A percentile compares a stretch with the other conserved stretches of the same genome.
Conservation (phyloP, 306 rosid species). For the Dalbergia oliveri region DNA sequence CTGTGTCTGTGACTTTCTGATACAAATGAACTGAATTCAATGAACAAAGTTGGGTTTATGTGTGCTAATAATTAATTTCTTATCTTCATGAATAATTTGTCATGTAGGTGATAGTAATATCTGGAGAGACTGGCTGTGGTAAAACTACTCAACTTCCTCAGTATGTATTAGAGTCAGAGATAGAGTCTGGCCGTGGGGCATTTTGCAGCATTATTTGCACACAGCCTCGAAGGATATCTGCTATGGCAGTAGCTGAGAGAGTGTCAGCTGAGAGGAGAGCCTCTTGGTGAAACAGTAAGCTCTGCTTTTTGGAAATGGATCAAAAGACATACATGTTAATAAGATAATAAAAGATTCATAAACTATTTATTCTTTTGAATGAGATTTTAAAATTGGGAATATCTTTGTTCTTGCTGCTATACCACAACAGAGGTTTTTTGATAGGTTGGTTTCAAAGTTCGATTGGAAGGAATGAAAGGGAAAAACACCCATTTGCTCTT, state of each 20-base stretch:
- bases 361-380: constrained; percentile 40
- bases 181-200: constrained; percentile 87
- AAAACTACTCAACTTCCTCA: constrained; percentile 99
- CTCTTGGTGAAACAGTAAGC: constrained; percentile 95
- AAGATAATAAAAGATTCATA: constrained; percentile 42
- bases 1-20: constrained; percentile 7
- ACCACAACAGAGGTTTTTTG: constrained; percentile 84
- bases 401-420: constrained; percentile 70
- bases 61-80: constrained; percentile 26
- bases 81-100: constrained; percentile 37
- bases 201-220: constrained; percentile 90
- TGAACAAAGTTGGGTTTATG: constrained; percentile 18
- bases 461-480: constrained; percentile 96
- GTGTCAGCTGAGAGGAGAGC: constrained; percentile 94
- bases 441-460: constrained; percentile 98
- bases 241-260: constrained; percentile 97
- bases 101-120: constrained; percentile 74
- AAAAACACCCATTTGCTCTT: constrained; percentile 91
- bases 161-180: constrained; percentile 89
- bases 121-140: constrained; percentile 99
- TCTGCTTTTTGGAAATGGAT: constrained; percentile 35
- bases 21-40: constrained; percentile 36
- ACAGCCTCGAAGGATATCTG: constrained; percentile 97
- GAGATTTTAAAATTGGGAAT: constrained; percentile 53
- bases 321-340: constrained; percentile 27